Evolutionary conservation across 768 basidiomycete genomes (phyloP), one percentile per base, ranked within the genome.

Genomic region (Lactarius tabidus): DNA sequence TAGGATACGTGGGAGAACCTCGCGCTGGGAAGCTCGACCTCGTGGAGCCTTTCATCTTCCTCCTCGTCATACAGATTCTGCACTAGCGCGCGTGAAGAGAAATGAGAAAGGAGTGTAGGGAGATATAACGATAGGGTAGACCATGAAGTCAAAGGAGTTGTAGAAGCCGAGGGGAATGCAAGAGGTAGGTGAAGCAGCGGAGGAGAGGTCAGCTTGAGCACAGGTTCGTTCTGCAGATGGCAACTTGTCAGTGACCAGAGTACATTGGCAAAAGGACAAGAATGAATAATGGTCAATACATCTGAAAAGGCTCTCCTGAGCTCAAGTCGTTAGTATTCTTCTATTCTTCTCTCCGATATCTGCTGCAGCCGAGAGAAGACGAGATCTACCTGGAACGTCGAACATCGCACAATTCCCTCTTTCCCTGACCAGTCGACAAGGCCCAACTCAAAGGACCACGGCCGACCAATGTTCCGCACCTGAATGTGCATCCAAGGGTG

Each of bases 401-500:
- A 90, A 68, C 86, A 82, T 38, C 90, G 79, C 39, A 91, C 72
- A 58, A 83, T 74, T 3, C 91, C 90, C 67, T 77, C 77, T 64
- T 82, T 79, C 17, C 85, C 84, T 15, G 75, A 73, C 61, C 80
- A 81, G 77, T 93, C 91, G 60, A 86, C 83, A 33, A 93, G 70
- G 7, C 90, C 90, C 20, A 91, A 79, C 75, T 92, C 90, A 67
- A 92, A 85, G 18, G 86, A 81, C 88, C 88, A 91, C 66, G 86
- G 84, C 62, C 83, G 79, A 48, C 81, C 82, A 71, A 92, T 63
- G 71, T 86, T 81, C 56, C 89, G 84, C 53, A 88, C 85, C 73
- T 93, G 91, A 9, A 92, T 54, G 72, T 92, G 88, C 61, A 93
- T 72, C 88, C 90, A 91, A 8, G 84, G 78, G 70, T 88, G 87